Evolutionary conservation across 2,329 filamentous ascomycete species (phyloP), one percentile per base, ranked within the genome.

Genomic region (Aureobasidium namibiae): DNA sequence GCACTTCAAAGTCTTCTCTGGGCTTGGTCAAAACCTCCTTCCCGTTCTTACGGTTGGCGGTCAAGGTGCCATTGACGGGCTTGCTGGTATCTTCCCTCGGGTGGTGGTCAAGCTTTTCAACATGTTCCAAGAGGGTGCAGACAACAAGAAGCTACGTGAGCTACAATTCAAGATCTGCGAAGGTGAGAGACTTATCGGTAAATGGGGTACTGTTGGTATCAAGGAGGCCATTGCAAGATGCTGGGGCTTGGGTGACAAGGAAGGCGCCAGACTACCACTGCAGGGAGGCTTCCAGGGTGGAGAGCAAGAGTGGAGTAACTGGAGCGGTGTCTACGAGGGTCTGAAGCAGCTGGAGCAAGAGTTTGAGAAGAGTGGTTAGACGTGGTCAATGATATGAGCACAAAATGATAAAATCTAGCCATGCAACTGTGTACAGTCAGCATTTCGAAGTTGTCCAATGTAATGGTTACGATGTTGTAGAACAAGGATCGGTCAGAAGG

Each of bases 31-130:
- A 68, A 85, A 86, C 67, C 76, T 87, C 2, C 77, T 85, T 2
- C 83, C 84, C 1, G 78, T 85, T 16, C 76, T 88, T 1, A 73
- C 81, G 36, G 80, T 87, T 60, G 83, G 84, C 48, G 82, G 82
- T 16, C 83, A 81, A 7, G 85, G 84, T 16, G 83, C 84, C 24
- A 87, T 88, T 61, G 85, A 88, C 62, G 85, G 83, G 16, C 75
- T 86, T 23, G 83, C 84, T 1, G 83, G 81, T 13, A 80, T 86
- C 72, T 87, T 84, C 69, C 85, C 85, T 16, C 81, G 82, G 66
- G 79, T 81, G 0, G 76, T 87, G 0, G 80, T 84, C 36, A 72
- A 76, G 21, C 74, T 88, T 3, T 86, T 80, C 70, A 74, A 79
- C 42, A 69, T 84, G 16, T 73, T 72, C 54, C 73, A 73, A 49